Base-by-base conservation (phyloP, 1,284 basidiomycete species). In the Apiotrichum brassicae region DNA sequence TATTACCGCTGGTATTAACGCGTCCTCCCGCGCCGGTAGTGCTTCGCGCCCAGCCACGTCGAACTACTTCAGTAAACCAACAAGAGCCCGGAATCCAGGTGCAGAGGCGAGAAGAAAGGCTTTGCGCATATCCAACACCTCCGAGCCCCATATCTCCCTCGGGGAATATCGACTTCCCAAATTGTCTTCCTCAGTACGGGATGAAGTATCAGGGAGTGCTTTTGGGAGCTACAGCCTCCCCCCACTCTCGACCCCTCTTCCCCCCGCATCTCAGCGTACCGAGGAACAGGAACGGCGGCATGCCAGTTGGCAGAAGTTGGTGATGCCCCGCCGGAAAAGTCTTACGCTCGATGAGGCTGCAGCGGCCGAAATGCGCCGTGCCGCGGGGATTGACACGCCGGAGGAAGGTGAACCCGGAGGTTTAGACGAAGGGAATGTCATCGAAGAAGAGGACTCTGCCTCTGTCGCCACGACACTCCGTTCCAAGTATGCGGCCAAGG, bases 341-440 rank as follows among this genome's bases (percentile, higher is more conserved):
- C 49, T 75, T 3, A 63, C 65, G 13, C 57, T 75, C n/a, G 73
- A 75, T 40, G 66, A 71, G 45, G 71, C 71, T 0, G 71, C 65
- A 14, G 66, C 64, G 2, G 62, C 56, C 4, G 70, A 69, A 50
- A 54, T 58, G 13, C 40, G 64, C 6, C 48, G 57, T 33, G 56
- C 48, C 3, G 35, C 48, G 4, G 51, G 61, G 0, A 33, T 35
- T 3, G 51, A 42, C 22, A 42, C 28, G 19, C 37, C 33, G 11
- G 57, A 48, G 18, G 60, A 48, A 8, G 28, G 28, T 9, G 56
- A 37, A 12, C 20, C 12, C 7, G 57, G n/a, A 7, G 28, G 28
- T 7, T 30, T 53, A 6, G 57, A 51, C 5, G 61, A 52, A 2
- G 56, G 39, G 12, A 49, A 56, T 5, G 54, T 49, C 19, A 56